Conservation (phyloP, 2,329 filamentous ascomycete species). For the Fusarium setosum region DNA sequence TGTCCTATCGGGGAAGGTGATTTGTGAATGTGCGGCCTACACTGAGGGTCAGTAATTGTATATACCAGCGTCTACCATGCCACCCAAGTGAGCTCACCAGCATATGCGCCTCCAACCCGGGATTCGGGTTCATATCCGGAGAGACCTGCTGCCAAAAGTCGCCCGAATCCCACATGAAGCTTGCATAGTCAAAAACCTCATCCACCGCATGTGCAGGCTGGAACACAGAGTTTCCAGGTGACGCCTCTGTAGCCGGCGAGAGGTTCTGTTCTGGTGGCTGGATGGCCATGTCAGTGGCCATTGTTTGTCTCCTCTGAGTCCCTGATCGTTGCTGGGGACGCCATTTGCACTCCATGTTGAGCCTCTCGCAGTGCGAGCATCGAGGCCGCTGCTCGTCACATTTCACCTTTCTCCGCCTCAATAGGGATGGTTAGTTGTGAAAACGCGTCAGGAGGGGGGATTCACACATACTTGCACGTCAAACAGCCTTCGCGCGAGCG, state of each 20-base stretch:
- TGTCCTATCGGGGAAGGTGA: slow-evolving; percentile 39
- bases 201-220: slow-evolving; percentile 49
- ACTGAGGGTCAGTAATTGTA: background rate
- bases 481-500: slow-evolving; percentile 51
- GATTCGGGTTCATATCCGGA: slow-evolving; percentile 38
- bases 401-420: slow-evolving; percentile 61
- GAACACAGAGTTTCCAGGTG: slow-evolving; percentile 40
- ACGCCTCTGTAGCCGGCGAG: slow-evolving; percentile 45
- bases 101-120: slow-evolving; percentile 38
- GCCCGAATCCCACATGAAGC: slow-evolving; percentile 59
- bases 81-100: slow-evolving; percentile 24
- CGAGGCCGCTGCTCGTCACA: slow-evolving; percentile 63
- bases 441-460: rapidly evolving
- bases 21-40: slow-evolving; percentile 38
- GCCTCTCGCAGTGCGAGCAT: slow-evolving; percentile 62
- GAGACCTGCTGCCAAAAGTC: slow-evolving; percentile 50
- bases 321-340: slow-evolving; percentile 47
- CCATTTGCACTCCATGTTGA: slow-evolving; percentile 65
- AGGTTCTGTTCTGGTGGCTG: slow-evolving; percentile 32
- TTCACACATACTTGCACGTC: slow-evolving; percentile 54
- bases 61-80: too few relatives aligned
- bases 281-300: slow-evolving; percentile 6
- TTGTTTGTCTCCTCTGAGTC: slow-evolving; percentile 28
- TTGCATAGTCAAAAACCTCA: slow-evolving; percentile 60
- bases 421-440: background rate